These are phyloP conservation scores for Teunomyces lycoperdinae DNA, from an alignment of 805 yeast genomes.

Conservation along the genomic window DNA sequence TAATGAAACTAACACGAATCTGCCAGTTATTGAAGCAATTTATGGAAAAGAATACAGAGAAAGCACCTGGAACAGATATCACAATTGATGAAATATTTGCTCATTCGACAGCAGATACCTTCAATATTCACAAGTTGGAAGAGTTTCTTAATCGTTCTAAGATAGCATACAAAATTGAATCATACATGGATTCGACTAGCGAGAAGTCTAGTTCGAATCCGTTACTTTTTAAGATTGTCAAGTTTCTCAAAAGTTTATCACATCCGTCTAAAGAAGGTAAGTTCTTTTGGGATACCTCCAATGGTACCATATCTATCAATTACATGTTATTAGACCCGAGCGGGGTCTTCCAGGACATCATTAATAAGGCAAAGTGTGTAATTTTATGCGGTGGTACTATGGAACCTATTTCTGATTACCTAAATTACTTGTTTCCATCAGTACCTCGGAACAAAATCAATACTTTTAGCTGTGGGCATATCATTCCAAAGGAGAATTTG, in stretches of 20 bases:
- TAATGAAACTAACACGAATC: slow-evolving; percentile 60
- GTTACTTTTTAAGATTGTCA: slow-evolving; percentile 59
- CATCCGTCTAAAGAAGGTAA: slow-evolving; percentile 82
- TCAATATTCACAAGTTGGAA: slow-evolving; percentile 68
- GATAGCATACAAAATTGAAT: slow-evolving; percentile 80
- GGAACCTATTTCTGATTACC: slow-evolving; percentile 81
- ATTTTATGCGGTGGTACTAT: slow-evolving; percentile 92
- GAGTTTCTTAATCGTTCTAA: slow-evolving; percentile 64
- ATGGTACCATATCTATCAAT: slow-evolving; percentile 41
- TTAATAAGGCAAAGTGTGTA: slow-evolving; percentile 64
- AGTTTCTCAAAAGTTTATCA: slow-evolving; percentile 61
- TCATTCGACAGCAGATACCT: slow-evolving; percentile 61
- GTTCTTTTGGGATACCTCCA: slow-evolving; percentile 56
- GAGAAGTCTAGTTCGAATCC: slow-evolving; percentile 41
- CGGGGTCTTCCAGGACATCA: slow-evolving; percentile 60
- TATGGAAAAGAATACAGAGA: slow-evolving; percentile 32
- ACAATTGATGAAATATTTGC: slow-evolving; percentile 51
- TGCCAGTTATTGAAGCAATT: slow-evolving; percentile 51
- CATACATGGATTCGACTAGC: slow-evolving; percentile 47
- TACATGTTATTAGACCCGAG: slow-evolving; percentile 83
- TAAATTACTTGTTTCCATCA: slow-evolving; percentile 63
- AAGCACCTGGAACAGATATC: slow-evolving; percentile 54
- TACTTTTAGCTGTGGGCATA: slow-evolving; percentile 75
- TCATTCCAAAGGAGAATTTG: slow-evolving; percentile 70
- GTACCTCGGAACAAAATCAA: slow-evolving; percentile 36